A percentile compares a stretch with the other conserved stretches of the same genome.
These are phyloP conservation scores for Rhipidocladum racemiflorum DNA, from an alignment of 176 grass and related monocot species.

Conservation along the genomic window DNA sequence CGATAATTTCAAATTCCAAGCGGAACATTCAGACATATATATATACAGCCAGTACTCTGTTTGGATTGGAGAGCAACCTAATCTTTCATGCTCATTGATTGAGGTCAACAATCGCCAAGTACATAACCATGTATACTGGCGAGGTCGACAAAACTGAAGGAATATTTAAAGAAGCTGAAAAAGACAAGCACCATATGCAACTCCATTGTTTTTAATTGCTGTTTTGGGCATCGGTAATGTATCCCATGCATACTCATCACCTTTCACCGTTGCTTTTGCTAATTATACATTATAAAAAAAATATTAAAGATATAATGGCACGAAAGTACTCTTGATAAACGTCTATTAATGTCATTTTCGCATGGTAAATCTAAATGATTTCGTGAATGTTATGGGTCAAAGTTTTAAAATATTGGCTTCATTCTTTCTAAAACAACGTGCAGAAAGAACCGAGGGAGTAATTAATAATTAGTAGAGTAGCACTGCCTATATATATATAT, in stretches of 20 bases:
- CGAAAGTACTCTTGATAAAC: not conserved
- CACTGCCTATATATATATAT: not conserved
- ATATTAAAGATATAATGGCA: not conserved
- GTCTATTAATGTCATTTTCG: no score
- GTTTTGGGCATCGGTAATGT: not conserved
- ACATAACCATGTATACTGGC: not conserved
- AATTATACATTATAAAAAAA: not conserved
- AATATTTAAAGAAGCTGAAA: not conserved
- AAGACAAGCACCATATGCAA: not conserved
- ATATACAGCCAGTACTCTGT: not conserved
- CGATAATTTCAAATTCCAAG: not conserved
- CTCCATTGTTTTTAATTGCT: not conserved
- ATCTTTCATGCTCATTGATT: not conserved
- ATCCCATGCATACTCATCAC: accelerated
- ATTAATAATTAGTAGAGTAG: not conserved
- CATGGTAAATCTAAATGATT: no score
- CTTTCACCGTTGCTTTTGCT: not conserved
- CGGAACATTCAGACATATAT: not conserved
- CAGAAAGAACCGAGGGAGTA: no score
- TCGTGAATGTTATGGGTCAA: no score
- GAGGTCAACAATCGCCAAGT: not conserved
- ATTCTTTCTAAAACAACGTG: no score
- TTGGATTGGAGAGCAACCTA: not conserved
- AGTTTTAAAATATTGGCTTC: no score
- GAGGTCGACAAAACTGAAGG: no score